A percentile compares a stretch with the other conserved stretches of the same genome.
Conservation (phyloP, 257 asterid species). For the Buddleja alternifolia region DNA sequence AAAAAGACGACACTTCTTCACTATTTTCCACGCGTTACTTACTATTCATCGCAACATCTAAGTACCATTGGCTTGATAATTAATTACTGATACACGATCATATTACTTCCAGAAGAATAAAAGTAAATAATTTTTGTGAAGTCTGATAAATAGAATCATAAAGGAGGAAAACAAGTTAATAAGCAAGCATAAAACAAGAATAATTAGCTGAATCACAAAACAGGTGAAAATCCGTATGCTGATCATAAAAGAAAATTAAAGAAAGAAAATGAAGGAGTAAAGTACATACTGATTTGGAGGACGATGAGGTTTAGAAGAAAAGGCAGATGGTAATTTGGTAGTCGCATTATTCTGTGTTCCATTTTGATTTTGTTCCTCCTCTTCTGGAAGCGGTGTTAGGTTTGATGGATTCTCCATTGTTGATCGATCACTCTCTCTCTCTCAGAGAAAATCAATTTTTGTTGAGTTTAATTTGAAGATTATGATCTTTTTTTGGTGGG, state of each 20-base stretch:
- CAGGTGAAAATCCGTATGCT: background rate
- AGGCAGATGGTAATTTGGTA: conserved; percentile 54
- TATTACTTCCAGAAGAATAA: background rate
- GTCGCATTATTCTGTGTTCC: conserved; percentile 16
- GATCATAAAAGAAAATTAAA: background rate
- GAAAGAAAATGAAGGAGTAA: conserved; percentile 24
- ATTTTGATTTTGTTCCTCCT: conserved; percentile 44
- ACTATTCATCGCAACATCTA: conserved; percentile 1
- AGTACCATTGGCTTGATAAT: background rate
- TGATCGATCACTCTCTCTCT: conserved; percentile 37
- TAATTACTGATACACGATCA: conserved; percentile 12
- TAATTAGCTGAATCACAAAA: background rate
- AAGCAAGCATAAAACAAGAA: background rate
- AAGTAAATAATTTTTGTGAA: background rate
- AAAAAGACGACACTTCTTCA: background rate
- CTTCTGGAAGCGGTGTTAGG: conserved; percentile 71
- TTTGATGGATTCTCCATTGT: conserved; percentile 58
- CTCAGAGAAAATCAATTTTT: background rate
- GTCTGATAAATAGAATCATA: background rate
- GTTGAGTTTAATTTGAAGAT: conserved; percentile 7
- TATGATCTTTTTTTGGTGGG: background rate
- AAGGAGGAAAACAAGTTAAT: background rate
- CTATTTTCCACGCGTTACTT: conserved; percentile 9
- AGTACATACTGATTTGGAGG: conserved; percentile 67
- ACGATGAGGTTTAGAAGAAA: conserved; percentile 72